Conservation (phyloP, 805 yeast species). For the Barnettozyma californica region DNA sequence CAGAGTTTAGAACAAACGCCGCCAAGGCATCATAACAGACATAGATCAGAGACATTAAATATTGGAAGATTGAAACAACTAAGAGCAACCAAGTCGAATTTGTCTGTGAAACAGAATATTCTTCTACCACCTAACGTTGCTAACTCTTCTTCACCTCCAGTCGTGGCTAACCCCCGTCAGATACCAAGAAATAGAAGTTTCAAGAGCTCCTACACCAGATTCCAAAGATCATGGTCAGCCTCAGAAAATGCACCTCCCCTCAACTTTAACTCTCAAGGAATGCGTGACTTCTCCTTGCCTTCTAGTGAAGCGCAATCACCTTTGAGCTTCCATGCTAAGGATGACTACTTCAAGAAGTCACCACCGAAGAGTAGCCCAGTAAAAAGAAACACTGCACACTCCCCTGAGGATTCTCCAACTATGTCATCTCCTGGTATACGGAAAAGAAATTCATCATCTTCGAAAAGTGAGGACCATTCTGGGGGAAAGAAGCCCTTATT, state of each 20-base stretch:
- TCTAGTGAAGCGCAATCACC: conserved; percentile 19
- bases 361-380: conserved; percentile 7
- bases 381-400: not conserved
- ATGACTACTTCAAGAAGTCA: conserved; percentile 11
- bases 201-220: conserved; percentile 4
- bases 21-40: conserved; percentile 18
- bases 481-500: not conserved
- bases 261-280: not conserved
- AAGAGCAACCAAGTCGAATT: conserved; percentile 18
- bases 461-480: not conserved
- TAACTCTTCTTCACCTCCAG: not conserved
- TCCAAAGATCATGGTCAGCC: conserved; percentile 22
- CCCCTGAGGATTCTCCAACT: not conserved
- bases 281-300: conserved; percentile 10
- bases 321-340: conserved; percentile 8
- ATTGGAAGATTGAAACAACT: conserved; percentile 14
- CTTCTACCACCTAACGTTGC: not conserved
- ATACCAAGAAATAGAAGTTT: conserved; percentile 5
- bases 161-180: not conserved
- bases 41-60: conserved; percentile 22
- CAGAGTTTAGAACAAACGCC: not conserved
- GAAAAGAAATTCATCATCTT: not conserved
- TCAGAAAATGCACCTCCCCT: conserved; percentile 12
- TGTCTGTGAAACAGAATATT: conserved; percentile 5
- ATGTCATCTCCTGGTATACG: not conserved